Evolutionary conservation across 2,329 filamentous ascomycete genomes (phyloP), one percentile per base, ranked within the genome.

Genomic region (Kalmusia sp.): DNA sequence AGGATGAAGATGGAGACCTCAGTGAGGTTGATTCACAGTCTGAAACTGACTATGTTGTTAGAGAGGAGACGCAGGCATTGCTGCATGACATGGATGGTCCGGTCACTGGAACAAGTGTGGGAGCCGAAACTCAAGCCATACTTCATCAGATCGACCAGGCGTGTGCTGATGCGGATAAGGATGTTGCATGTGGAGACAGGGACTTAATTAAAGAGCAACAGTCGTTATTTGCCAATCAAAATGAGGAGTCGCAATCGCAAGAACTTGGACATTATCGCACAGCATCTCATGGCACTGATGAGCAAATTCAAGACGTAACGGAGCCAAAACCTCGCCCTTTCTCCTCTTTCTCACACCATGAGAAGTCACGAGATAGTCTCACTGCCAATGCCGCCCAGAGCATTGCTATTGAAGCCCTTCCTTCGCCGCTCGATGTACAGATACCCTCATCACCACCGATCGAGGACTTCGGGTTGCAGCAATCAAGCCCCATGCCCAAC

Each of bases 1-100:
- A 73, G 43, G 71, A 72, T 21, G 69, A 72, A 43, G 61, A 61
- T 21, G 66, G 59, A 11, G 62, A 57, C n/a, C 17, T 63, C 6
- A 56, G 63, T 15, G 65, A 69, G 35, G 57, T 59, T 21, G 59
- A 67, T 3, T n/a, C 40, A 2, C 24, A 28, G 11, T 21, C 33
- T 28, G 15, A 33, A 25, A 17, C 22, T 41, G 40, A 43, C 43
- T 33, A 28, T 21, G n/a, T 7, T 14, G 35, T 59, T n/a, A 52
- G 45, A 7, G 33, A 31, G 6, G 33, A 54, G 22, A 54, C 52
- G 22, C 58, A 62, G 50, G 31, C 33, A 4, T 17, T 47, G 4
- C 40, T 37, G 6, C 28, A 43, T 9, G 19, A 28, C 1, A 31
- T 40, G 0, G 52, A 54, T 2, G 19, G 28, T 6, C 28, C 43